Conservation (phyloP, 2,329 filamentous ascomycete species). For the Penicillium sp. region DNA sequence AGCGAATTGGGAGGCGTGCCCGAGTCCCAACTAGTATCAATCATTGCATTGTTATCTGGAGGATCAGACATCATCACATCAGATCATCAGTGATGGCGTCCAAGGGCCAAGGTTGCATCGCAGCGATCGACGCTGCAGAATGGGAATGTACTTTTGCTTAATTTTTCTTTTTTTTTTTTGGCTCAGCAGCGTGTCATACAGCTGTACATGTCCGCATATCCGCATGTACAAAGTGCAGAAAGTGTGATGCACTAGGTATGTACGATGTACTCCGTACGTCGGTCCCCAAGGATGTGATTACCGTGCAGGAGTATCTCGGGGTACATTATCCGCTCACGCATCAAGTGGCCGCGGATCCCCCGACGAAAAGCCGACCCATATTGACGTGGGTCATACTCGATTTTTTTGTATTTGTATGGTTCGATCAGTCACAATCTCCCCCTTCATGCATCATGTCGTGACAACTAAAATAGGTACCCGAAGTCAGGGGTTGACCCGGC, state of each 20-base stretch:
- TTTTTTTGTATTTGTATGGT: conserved; percentile 12
- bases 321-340: conserved; percentile 14
- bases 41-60: conserved; percentile 3
- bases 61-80: conserved; percentile 1
- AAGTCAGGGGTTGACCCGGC: conserved; percentile 22
- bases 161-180: background rate
- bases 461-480: conserved; percentile 9
- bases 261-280: background rate
- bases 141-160: conserved; percentile 6
- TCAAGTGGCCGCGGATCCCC: conserved; percentile 23
- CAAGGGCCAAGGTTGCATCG: background rate
- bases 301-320: conserved; percentile 16
- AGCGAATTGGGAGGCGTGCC: background rate
- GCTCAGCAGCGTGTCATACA: conserved; percentile 6
- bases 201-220: background rate
- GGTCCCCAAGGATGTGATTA: conserved; percentile 4
- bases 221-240: background rate
- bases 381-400: conserved; percentile 10
- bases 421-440: conserved; percentile 16
- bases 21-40: conserved; percentile 1
- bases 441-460: conserved; percentile 10
- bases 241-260: background rate
- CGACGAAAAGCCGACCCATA: conserved; percentile 15
- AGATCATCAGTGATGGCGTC: conserved; percentile 1
- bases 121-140: conserved; percentile 13